These are phyloP conservation scores for Cryphonectria japonica DNA, from an alignment of 2,329 filamentous ascomycete species.

Conservation along the genomic window DNA sequence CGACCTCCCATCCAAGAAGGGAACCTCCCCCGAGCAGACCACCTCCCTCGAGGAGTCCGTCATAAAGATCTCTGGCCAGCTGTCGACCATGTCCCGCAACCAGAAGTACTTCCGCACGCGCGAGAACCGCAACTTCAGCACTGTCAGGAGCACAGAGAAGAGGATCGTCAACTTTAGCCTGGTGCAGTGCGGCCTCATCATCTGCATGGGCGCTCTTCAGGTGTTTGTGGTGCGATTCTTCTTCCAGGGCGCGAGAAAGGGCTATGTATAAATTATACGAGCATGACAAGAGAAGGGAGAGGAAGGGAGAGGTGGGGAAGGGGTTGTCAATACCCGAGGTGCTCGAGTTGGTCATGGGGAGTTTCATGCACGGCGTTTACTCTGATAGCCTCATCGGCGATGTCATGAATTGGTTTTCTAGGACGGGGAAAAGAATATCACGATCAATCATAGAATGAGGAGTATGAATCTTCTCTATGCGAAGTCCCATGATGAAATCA, in stretches of 20 bases:
- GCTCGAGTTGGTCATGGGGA: constrained; percentile 26
- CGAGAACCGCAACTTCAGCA: constrained; percentile 99
- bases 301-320: neutral
- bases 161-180: constrained; percentile 97
- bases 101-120: constrained; percentile 99
- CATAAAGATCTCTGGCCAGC: constrained; percentile 88
- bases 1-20: constrained; percentile 84
- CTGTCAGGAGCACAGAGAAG: constrained; percentile 91
- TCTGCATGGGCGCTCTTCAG: constrained; percentile 93
- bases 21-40: constrained; percentile 86
- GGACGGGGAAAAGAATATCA: neutral
- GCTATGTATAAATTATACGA: constrained; percentile 60
- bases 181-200: constrained; percentile 87
- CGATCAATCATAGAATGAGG: constrained; percentile 29
- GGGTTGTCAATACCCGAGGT: constrained; percentile 1
- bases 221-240: constrained; percentile 98
- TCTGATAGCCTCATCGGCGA: constrained; percentile 9
- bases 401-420: constrained; percentile 3
- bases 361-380: constrained; percentile 33
- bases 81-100: constrained; percentile 93
- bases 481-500: neutral
- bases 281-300: neutral
- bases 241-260: constrained; percentile 82
- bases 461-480: constrained; percentile 11
- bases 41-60: constrained; percentile 89